Conservation (phyloP, 805 yeast genomes). For the Isabelozyma rhagii region DNA sequence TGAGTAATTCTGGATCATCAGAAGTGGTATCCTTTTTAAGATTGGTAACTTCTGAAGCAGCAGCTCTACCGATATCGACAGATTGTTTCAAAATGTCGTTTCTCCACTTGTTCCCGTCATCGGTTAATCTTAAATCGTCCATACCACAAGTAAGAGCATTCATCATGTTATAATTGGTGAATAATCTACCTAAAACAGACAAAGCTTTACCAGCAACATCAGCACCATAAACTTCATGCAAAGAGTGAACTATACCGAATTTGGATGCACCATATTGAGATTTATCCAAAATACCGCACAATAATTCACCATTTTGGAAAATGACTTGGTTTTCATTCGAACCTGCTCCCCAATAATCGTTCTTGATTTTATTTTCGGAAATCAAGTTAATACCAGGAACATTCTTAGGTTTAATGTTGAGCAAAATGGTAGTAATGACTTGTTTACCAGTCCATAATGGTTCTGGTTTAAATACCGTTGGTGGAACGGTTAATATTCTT, state of each 20-base stretch:
- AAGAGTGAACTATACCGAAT: conserved; percentile 93
- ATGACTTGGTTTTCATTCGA: conserved; percentile 84
- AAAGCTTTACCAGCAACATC: conserved; percentile 83
- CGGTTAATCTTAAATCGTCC: conserved; percentile 94
- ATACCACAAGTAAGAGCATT: conserved; percentile 99
- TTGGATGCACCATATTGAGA: conserved; percentile 98
- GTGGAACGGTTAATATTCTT: conserved; percentile 76
- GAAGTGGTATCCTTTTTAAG: conserved; percentile 51
- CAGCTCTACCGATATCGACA: conserved; percentile 79
- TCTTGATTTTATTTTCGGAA: conserved; percentile 85
- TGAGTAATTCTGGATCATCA: conserved; percentile 71
- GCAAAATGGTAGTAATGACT: conserved; percentile 84
- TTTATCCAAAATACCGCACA: conserved; percentile 93
- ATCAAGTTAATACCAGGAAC: conserved; percentile 89
- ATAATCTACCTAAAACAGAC: conserved; percentile 90
- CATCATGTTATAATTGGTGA: conserved; percentile 88
- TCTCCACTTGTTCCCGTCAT: conserved; percentile 89
- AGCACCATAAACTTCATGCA: conserved; percentile 95
- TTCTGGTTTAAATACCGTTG: conserved; percentile 81
- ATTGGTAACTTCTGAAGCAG: conserved; percentile 94
- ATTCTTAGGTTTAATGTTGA: conserved; percentile 80
- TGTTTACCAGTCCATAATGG: conserved; percentile 99
- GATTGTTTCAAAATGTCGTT: conserved; percentile 74
- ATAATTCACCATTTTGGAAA: conserved; percentile 79
- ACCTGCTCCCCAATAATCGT: conserved; percentile 89